Conservation (phyloP, 345 rosid genomes). For the Brassica juncea region DNA sequence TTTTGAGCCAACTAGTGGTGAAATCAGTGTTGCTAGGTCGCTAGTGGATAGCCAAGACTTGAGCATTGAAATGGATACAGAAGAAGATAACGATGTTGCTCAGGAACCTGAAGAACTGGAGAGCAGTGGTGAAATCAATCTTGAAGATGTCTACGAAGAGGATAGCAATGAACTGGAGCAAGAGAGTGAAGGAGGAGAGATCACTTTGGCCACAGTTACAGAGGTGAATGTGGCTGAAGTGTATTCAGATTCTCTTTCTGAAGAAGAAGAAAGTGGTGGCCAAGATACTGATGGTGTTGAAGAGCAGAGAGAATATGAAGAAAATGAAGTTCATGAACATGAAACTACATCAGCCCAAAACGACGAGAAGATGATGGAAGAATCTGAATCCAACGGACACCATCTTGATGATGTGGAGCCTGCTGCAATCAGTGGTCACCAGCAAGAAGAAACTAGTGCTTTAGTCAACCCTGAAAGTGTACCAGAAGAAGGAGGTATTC, state of each 20-base stretch:
- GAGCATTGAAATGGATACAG: constrained; percentile 19
- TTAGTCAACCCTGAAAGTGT: constrained; percentile 10
- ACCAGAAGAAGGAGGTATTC: constrained; percentile 10
- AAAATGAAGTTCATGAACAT: background rate
- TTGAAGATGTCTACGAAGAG: constrained; percentile 16
- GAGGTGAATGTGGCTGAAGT: constrained; percentile 18
- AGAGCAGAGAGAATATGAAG: constrained; percentile 29
- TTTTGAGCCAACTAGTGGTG: constrained; percentile 28
- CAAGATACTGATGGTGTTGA: constrained; percentile 21
- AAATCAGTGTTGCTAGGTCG: constrained; percentile 17
- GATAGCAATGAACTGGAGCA: background rate
- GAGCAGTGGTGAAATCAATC: background rate
- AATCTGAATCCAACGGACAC: background rate
- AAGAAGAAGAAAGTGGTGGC: constrained; percentile 20
- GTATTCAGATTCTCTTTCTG: constrained; percentile 5
- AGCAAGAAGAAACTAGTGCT: constrained; percentile 14
- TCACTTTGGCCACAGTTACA: constrained; percentile 6
- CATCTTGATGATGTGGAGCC: constrained; percentile 18
- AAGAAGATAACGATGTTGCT: constrained; percentile 11
- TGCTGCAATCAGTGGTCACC: constrained; percentile 7
- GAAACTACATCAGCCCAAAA: background rate
- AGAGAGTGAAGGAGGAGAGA: constrained; percentile 23
- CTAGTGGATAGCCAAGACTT: constrained; percentile 15
- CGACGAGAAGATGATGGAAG: constrained; percentile 32
- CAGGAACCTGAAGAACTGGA: constrained; percentile 11